A percentile compares a stretch with the other conserved stretches of the same genome.
These are phyloP conservation scores for Syzygium jambos DNA, from an alignment of 345 rosid species.

Conservation along the genomic window DNA sequence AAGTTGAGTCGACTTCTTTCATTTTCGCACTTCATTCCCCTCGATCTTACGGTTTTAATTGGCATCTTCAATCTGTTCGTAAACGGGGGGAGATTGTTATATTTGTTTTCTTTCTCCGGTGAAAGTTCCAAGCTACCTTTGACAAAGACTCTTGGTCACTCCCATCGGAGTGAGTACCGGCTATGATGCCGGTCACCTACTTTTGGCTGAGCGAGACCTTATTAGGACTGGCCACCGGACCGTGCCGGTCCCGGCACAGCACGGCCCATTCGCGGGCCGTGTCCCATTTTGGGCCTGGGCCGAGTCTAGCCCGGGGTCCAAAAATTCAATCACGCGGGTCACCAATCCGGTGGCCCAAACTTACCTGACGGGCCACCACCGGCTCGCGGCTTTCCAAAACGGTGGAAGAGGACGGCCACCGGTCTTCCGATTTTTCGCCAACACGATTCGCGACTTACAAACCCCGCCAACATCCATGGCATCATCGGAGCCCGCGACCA, in stretches of 20 bases:
- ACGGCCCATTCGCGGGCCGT: background rate
- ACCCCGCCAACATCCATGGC: background rate
- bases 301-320: background rate
- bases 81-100: too few species aligned
- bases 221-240: background rate
- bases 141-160: too few species aligned
- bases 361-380: background rate
- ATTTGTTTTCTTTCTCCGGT: too few species aligned
- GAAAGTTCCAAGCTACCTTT: too few species aligned
- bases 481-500: background rate
- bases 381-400: background rate
- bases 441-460: background rate
- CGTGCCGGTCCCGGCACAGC: background rate
- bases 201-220: background rate
- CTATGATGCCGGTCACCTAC: background rate
- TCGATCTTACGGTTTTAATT: too few species aligned
- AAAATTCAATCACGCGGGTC: background rate
- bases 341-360: background rate
- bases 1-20: background rate
- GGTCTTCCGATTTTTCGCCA: background rate
- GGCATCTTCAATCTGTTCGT: too few species aligned
- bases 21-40: background rate
- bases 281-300: background rate
- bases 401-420: background rate
- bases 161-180: background rate